Conservation (phyloP, 768 basidiomycete species). For the Peribolospora baueri region DNA sequence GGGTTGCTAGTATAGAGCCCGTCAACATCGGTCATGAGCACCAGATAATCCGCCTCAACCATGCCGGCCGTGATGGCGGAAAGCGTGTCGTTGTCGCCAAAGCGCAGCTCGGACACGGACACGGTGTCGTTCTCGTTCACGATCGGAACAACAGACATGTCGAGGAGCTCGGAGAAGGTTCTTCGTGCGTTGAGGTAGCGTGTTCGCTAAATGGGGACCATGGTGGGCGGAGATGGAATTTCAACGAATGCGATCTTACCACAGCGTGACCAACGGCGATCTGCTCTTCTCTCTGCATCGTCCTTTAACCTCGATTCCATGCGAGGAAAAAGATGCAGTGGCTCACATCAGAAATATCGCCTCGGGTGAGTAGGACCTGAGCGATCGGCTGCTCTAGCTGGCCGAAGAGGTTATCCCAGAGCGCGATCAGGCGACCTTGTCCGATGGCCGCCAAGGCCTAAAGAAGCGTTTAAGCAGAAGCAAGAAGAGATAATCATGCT, state of each 20-base stretch:
- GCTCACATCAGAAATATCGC: conserved; percentile 82
- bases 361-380: conserved; percentile 76
- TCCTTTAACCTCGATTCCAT: neutral
- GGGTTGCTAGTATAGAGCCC: conserved; percentile 90
- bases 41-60: conserved; percentile 93
- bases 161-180: conserved; percentile 69
- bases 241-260: neutral
- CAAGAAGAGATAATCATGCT: neutral
- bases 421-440: conserved; percentile 78
- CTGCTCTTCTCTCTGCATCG: neutral
- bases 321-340: neutral
- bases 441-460: conserved; percentile 92
- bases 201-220: conserved; percentile 36
- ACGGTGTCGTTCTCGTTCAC: conserved; percentile 99
- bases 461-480: neutral
- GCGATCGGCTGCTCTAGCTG: conserved; percentile 87
- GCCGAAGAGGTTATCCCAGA: conserved; percentile 92
- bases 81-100: conserved; percentile 94
- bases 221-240: neutral
- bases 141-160: conserved; percentile 88
- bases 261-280: too few relatives aligned
- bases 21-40: conserved; percentile 88
- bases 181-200: conserved; percentile 92
- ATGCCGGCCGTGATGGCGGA: conserved; percentile 93
- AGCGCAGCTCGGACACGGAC: conserved; percentile 98